Evolutionary conservation across 2,329 filamentous ascomycete genomes (phyloP).

Genomic region (Penicillium sp.): DNA sequence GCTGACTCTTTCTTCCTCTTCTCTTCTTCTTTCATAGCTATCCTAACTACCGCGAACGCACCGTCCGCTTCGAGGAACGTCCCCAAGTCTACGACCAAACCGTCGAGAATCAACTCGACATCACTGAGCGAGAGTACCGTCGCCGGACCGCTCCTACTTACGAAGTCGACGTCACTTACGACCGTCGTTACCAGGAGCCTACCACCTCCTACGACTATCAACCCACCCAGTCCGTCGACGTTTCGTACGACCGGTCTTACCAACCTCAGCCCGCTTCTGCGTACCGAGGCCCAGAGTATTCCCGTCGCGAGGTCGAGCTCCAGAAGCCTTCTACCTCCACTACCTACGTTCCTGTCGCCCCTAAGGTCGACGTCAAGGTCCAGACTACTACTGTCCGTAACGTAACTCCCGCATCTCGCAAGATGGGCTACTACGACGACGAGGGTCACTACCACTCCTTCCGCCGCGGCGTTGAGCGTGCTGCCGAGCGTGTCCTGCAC

Average conservation of each 20-base stretch:
- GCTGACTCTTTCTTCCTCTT: conserved; percentile 28
- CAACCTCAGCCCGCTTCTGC: conserved; percentile 46
- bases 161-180: conserved; percentile 50
- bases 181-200: conserved; percentile 39
- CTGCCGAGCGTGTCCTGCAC: conserved; percentile 67
- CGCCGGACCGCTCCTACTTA: conserved; percentile 61
- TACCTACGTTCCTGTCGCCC: conserved; percentile 25
- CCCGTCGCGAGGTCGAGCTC: conserved; percentile 33
- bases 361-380: conserved; percentile 55
- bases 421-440: conserved; percentile 82
- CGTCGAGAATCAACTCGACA: conserved; percentile 55
- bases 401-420: conserved; percentile 54
- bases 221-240: conserved; percentile 27
- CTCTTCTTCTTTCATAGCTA: conserved; percentile 50
- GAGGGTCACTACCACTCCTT: conserved; percentile 75
- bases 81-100: conserved; percentile 46
- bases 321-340: conserved; percentile 38
- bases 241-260: conserved; percentile 38
- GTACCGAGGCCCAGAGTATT: conserved; percentile 45
- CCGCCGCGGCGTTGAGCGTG: conserved; percentile 70
- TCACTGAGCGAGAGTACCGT: conserved; percentile 67
- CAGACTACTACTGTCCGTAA: conserved; percentile 57
- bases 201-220: conserved; percentile 30
- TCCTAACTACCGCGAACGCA: conserved; percentile 54
- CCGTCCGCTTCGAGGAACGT: conserved; percentile 53